These are phyloP conservation scores for Stylonectria norvegica DNA, from an alignment of 2,329 filamentous ascomycete genomes.

Conservation along the genomic window DNA sequence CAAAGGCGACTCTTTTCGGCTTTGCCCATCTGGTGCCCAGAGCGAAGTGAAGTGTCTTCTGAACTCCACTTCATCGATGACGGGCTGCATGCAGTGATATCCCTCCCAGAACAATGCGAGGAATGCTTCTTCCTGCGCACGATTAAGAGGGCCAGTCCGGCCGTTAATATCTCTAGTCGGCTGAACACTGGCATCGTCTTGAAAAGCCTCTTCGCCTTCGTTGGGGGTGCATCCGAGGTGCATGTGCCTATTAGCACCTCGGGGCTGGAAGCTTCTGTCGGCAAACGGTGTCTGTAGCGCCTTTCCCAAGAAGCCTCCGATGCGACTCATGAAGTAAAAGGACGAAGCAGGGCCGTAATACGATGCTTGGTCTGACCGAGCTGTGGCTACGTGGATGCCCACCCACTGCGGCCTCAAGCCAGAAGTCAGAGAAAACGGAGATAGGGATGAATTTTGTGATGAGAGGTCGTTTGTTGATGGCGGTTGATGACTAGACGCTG, in stretches of 20 bases:
- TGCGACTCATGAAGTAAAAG: slow-evolving; percentile 43
- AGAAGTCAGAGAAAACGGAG: slow-evolving; percentile 1
- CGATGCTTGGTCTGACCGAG: slow-evolving; percentile 33
- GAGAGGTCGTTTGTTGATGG: not conserved
- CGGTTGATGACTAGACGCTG: slow-evolving; percentile 4
- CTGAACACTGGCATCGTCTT: no score
- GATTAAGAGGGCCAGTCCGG: no score
- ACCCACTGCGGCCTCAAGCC: slow-evolving; percentile 20
- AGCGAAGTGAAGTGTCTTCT: slow-evolving; percentile 41
- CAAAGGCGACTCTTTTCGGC: slow-evolving; percentile 44
- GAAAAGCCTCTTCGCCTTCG: not conserved
- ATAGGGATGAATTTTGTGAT: not conserved
- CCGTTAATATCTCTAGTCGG: no score
- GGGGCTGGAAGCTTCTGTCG: slow-evolving; percentile 12
- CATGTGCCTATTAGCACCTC: slow-evolving; percentile 11
- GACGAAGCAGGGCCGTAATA: slow-evolving; percentile 45
- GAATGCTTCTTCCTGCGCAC: slow-evolving; percentile 45
- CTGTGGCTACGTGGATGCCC: slow-evolving; percentile 35
- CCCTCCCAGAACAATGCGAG: slow-evolving; percentile 46
- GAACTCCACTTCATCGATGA: slow-evolving; percentile 44
- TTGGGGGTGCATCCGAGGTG: no score
- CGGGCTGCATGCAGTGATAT: slow-evolving; percentile 37
- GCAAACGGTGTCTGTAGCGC: slow-evolving; percentile 28
- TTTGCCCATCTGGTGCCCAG: slow-evolving; percentile 28
- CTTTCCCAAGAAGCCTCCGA: slow-evolving; percentile 35